Conservation (phyloP, 352 stramenopile genomes). For the Nothophytophthora sp. region DNA sequence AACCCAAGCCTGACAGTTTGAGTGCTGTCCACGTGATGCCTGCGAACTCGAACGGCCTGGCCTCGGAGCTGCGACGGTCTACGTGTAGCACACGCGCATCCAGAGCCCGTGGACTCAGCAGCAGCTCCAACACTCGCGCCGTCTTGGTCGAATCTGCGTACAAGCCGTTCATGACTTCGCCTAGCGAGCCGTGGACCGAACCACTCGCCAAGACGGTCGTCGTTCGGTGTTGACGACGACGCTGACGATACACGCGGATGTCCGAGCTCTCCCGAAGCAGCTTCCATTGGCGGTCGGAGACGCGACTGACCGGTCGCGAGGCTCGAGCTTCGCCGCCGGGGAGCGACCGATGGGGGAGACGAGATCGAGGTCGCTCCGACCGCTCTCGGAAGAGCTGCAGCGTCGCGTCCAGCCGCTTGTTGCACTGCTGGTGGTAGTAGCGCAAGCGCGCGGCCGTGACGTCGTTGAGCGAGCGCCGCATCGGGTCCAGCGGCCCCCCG, state of each 20-base stretch:
- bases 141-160: constrained; percentile 79
- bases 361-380: constrained; percentile 33
- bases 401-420: constrained; percentile 42
- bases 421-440: constrained; percentile 50
- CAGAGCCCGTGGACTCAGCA: constrained; percentile 57
- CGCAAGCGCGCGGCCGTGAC: constrained; percentile 43
- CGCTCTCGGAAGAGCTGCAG: constrained; percentile 47
- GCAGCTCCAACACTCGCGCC: constrained; percentile 54
- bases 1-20: constrained; percentile 46
- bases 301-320: neutral
- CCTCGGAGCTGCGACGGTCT: constrained; percentile 57
- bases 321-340: neutral
- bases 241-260: constrained; percentile 59
- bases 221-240: constrained; percentile 40
- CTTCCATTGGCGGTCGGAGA: constrained; percentile 54
- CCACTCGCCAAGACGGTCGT: constrained; percentile 60
- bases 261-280: constrained; percentile 61
- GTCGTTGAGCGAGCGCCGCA: constrained; percentile 28
- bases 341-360: constrained; percentile 2
- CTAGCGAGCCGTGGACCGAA: constrained; percentile 59
- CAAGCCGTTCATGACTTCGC: constrained; percentile 76
- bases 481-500: constrained; percentile 4
- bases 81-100: constrained; percentile 70
- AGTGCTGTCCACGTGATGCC: constrained; percentile 75
- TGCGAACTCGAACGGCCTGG: constrained; percentile 69